A percentile compares a stretch with the other conserved stretches of the same genome.
Evolutionary conservation across 805 yeast genomes (phyloP).

Genomic region (Monosporozyma servazzii): DNA sequence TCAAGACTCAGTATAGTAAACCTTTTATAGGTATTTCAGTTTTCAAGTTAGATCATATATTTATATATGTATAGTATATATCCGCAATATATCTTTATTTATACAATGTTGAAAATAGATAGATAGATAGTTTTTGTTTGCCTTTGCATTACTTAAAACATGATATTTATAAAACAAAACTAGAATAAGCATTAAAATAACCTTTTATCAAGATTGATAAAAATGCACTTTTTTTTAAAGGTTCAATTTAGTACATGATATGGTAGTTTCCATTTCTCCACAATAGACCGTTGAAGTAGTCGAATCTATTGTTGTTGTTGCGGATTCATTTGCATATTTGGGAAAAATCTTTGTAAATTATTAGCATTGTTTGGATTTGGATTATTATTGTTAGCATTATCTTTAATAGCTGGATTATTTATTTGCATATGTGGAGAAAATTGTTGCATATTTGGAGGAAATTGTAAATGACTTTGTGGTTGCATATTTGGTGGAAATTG

Average conservation of each 20-base stretch:
- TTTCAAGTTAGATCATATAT: not conserved
- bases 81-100: not conserved
- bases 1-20: not conserved
- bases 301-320: constrained; percentile 3
- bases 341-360: constrained; percentile 14
- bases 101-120: not conserved
- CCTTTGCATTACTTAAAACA: not conserved
- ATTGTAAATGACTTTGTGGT: not conserved
- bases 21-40: not conserved
- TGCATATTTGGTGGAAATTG: constrained; percentile 16
- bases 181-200: not conserved
- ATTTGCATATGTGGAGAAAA: not conserved
- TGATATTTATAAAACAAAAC: not conserved
- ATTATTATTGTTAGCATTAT: not conserved
- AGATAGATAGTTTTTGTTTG: not conserved
- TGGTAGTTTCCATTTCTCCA: not conserved
- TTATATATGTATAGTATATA: not conserved
- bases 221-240: not conserved
- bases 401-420: not conserved
- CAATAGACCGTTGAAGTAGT: not conserved
- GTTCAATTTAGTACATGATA: not conserved
- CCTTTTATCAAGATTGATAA: not conserved
- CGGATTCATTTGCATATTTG: constrained; percentile 12
- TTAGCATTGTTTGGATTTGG: not conserved
- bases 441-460: constrained; percentile 2